Percentiles rank a stretch among this genome's conserved stretches.
Evolutionary conservation across 306 rosid genomes (phyloP).

Genomic region (Calophaca sinica): DNA sequence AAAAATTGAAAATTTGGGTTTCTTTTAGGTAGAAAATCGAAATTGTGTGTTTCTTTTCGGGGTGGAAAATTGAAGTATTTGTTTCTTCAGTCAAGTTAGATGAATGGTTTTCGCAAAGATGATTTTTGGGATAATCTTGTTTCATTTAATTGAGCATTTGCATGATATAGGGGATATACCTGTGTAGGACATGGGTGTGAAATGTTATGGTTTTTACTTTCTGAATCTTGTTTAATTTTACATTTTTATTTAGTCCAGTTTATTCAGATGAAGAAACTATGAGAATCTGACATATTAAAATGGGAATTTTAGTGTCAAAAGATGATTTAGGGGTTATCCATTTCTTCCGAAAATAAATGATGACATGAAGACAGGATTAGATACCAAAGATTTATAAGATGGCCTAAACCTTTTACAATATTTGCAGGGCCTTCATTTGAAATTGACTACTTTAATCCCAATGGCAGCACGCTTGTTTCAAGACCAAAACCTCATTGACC

Average conservation of each 20-base stretch:
- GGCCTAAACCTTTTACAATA: not conserved
- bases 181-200: no score
- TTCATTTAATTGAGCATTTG: not conserved
- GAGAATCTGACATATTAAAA: not conserved
- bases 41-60: not conserved
- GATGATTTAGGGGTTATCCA: not conserved
- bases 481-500: constrained; percentile 56
- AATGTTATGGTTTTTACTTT: not conserved
- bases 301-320: not conserved
- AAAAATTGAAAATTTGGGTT: not conserved
- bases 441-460: constrained; percentile 17
- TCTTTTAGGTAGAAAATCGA: not conserved
- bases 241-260: not conserved
- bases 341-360: not conserved
- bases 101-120: not conserved
- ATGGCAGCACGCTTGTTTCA: constrained; percentile 66
- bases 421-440: constrained; percentile 41
- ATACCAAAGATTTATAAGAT: not conserved
- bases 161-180: no score
- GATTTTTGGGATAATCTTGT: not conserved
- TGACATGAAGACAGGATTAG: not conserved
- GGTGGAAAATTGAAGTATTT: constrained; percentile 17
- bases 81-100: not conserved
- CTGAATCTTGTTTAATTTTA: constrained; percentile 5
- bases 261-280: not conserved